Evolutionary conservation across 495 filamentous ascomycete species (phyloP), one percentile per base, ranked within the genome.

Genomic region (Penicillium atrosanguineum): DNA sequence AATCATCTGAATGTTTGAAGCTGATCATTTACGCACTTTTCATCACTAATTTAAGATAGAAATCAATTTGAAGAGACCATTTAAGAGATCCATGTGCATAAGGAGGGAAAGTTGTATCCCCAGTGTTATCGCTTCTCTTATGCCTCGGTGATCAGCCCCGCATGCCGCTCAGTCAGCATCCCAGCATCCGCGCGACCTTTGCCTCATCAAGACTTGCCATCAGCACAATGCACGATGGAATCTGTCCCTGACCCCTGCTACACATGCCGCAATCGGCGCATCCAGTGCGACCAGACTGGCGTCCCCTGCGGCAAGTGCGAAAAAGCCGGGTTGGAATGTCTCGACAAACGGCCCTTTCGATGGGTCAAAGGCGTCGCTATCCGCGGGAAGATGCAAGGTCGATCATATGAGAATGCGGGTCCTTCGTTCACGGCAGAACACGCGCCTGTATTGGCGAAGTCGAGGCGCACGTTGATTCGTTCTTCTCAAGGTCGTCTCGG

Each of bases 221-320:
- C 18, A 25, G 16, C 28, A 23, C 42, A 34, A 64, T 62, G 56
- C 31, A 34, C 11, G 49, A 54, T 46, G 48, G 39, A 25, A 18
- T 15, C 38, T 48, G 43, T 52, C 43, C 25, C 44, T 26, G 25
- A 42, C 23, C 57, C 64, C 39, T 81, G 78, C 55, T 79, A 76
- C 44, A 79, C 74, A 55, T 81, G 81, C 59, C 81, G 80, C 16
- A 72, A 68, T 2, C 76, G 78, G 44, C 76, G 79, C 41, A 75
- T 80, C 4, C 77, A 81, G 53, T 85, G 82, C 57, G 80, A 85
- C 55, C 55, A 55, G 56, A 53, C 68, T 6, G 37, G 56, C 5
- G 20, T 44, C 8, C 70, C 70, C 14, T 74, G 70, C 48, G 50
- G 44, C 37, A 74, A 74, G 52, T 74, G 70, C 37, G 25, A 62